Conservation (phyloP, 129 eudicot genomes). For the Ambrosia artemisiifolia region DNA sequence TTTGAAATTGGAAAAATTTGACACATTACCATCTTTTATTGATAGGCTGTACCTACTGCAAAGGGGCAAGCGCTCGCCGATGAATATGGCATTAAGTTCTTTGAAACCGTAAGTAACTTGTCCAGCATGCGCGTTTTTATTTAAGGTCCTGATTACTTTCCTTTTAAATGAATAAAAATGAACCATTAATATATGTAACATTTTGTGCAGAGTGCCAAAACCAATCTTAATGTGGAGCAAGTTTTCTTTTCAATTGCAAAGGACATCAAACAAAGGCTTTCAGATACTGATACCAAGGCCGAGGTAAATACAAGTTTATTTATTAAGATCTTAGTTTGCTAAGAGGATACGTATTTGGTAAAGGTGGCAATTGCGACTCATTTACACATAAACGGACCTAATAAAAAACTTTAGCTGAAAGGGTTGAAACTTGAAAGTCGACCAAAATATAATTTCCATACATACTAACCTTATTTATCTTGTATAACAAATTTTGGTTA, state of each 20-base stretch:
- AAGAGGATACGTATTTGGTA: neutral
- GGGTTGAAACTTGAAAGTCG: too few species aligned
- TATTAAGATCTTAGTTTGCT: neutral
- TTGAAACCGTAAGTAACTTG: neutral
- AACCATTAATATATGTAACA: neutral
- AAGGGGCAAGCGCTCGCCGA: constrained; percentile 3
- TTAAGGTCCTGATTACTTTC: neutral
- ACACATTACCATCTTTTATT: neutral
- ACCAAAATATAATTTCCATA: too few species aligned
- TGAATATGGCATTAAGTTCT: neutral
- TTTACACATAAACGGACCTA: too few species aligned
- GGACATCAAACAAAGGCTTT: constrained; percentile 60
- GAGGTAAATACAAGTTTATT: constrained; percentile 31
- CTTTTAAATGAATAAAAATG: neutral
- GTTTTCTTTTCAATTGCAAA: constrained; percentile 51
- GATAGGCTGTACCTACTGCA: constrained; percentile 1
- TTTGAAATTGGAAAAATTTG: neutral
- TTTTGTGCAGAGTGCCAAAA: constrained; percentile 54
- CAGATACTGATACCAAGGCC: constrained; percentile 54
- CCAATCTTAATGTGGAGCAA: constrained; percentile 44
- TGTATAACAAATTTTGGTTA: too few species aligned
- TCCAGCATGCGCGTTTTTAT: neutral
- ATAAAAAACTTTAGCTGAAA: too few species aligned
- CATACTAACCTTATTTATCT: too few species aligned
- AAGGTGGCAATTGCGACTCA: neutral